Conservation (phyloP, 371 early-diverging fungal genomes). For the Mortierella sp. region DNA sequence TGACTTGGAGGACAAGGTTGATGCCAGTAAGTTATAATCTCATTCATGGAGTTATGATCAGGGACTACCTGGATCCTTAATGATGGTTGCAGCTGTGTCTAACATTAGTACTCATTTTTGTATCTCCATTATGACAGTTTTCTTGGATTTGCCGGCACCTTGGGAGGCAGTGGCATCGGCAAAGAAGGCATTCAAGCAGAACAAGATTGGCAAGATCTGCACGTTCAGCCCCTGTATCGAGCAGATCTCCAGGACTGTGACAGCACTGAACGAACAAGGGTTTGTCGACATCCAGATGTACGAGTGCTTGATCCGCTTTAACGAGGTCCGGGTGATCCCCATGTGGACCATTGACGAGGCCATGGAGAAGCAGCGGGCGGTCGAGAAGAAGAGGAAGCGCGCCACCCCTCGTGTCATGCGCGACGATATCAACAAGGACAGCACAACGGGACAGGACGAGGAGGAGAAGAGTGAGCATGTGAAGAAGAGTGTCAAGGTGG, state of each 20-base stretch:
- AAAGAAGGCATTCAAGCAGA: constrained; percentile 84
- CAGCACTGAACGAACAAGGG: constrained; percentile 80
- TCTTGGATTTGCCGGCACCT: constrained; percentile 96
- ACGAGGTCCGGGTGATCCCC: constrained; percentile 66
- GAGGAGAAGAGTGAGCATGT: constrained; percentile 19
- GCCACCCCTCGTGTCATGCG: constrained; percentile 31
- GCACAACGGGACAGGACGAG: constrained; percentile 9
- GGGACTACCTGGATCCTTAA: too few relatives aligned
- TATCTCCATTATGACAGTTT: constrained; percentile 67
- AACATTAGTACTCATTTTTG: not conserved
- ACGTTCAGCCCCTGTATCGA: constrained; percentile 97
- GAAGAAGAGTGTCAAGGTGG: constrained; percentile 26
- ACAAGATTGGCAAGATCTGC: constrained; percentile 87
- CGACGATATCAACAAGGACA: constrained; percentile 13
- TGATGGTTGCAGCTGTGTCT: too few relatives aligned
- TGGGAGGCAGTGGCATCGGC: constrained; percentile 94
- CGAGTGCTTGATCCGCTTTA: constrained; percentile 78
- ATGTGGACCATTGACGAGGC: constrained; percentile 67
- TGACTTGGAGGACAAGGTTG: constrained; percentile 76
- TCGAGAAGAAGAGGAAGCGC: constrained; percentile 58
- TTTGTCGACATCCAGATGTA: constrained; percentile 90
- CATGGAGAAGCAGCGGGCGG: constrained; percentile 60
- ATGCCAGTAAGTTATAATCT: constrained; percentile 69
- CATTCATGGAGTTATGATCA: not conserved
- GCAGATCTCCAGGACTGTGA: constrained; percentile 88